Evolutionary conservation across 2,329 filamentous ascomycete species (phyloP).

Genomic region (Lachnellula hyalina): DNA sequence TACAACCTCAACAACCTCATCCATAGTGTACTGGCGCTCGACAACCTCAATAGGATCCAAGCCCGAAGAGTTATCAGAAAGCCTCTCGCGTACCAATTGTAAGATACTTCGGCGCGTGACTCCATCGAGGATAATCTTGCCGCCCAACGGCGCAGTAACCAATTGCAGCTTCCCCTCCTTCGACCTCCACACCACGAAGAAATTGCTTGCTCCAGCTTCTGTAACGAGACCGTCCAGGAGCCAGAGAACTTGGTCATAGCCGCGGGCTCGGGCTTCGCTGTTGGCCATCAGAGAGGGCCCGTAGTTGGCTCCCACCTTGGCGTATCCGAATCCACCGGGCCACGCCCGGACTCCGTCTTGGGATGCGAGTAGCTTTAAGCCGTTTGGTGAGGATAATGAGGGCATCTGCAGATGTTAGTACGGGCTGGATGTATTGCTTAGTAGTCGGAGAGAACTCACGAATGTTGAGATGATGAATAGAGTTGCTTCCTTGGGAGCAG

Average conservation of each 20-base stretch:
- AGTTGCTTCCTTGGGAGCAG: slow-evolving; percentile 74
- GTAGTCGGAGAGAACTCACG: slow-evolving; percentile 51
- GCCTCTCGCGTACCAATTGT: slow-evolving; percentile 61
- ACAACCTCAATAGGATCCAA: slow-evolving; percentile 61
- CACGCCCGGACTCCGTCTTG: slow-evolving; percentile 82
- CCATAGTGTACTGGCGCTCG: slow-evolving; percentile 78
- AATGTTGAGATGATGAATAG: slow-evolving; percentile 74
- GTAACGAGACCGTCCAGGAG: slow-evolving; percentile 79
- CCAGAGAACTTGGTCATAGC: slow-evolving; percentile 92
- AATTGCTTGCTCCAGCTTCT: slow-evolving; percentile 88
- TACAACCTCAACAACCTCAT: slow-evolving; percentile 66
- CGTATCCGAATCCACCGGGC: slow-evolving; percentile 88
- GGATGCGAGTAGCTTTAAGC: slow-evolving; percentile 72
- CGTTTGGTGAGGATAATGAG: slow-evolving; percentile 45
- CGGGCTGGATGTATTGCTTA: slow-evolving; percentile 14
- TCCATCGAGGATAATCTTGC: slow-evolving; percentile 79
- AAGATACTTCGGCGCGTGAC: slow-evolving; percentile 80
- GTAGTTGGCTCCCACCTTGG: slow-evolving; percentile 92
- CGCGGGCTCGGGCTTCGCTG: slow-evolving; percentile 63
- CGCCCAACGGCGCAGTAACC: slow-evolving; percentile 77
- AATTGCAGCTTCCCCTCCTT: slow-evolving; percentile 62
- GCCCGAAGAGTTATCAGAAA: slow-evolving; percentile 38
- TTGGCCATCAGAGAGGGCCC: slow-evolving; percentile 78
- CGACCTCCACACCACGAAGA: slow-evolving; percentile 76
- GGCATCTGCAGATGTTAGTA: slow-evolving; percentile 46